Percentiles rank a stretch among this genome's conserved stretches.
Conservation (phyloP, 2,329 filamentous ascomycete species). For the Leptographium lundbergii region DNA sequence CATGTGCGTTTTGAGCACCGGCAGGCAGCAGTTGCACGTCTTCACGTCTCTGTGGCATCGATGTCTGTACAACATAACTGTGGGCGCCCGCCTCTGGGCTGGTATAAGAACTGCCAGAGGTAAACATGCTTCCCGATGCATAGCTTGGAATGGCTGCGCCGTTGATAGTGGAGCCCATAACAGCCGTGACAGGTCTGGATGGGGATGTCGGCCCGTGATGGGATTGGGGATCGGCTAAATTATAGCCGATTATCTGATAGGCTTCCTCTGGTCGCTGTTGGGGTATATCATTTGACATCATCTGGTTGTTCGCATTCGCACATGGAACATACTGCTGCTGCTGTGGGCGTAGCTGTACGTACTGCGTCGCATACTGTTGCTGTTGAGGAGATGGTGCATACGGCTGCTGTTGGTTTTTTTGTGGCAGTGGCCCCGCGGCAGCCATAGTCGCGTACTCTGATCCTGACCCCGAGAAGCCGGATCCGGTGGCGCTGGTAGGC, state of each 20-base stretch:
- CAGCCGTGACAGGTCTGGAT: not conserved
- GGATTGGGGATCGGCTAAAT: not conserved
- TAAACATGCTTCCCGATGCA: not conserved
- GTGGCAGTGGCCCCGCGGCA: conserved; percentile 29
- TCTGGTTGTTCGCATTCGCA: not conserved
- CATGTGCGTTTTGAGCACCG: not conserved
- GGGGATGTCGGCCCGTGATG: not conserved
- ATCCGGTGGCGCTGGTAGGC: conserved; percentile 65
- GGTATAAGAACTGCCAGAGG: not conserved
- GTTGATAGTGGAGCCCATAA: not conserved
- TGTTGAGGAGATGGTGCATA: no score
- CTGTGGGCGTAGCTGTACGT: not conserved
- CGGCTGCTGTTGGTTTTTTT: not conserved
- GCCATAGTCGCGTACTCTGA: conserved; percentile 36
- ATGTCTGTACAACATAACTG: not conserved
- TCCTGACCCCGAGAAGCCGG: conserved; percentile 36
- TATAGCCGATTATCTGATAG: not conserved
- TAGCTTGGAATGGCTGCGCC: not conserved
- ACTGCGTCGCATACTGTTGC: not conserved
- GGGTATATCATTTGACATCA: not conserved
- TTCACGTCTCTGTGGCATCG: not conserved
- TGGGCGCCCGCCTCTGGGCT: not conserved
- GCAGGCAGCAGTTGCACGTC: not conserved
- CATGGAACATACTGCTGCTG: not conserved
- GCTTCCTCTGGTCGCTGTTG: not conserved